Evolutionary conservation across 768 basidiomycete species (phyloP).

Genomic region (Tulasnella sp.): DNA sequence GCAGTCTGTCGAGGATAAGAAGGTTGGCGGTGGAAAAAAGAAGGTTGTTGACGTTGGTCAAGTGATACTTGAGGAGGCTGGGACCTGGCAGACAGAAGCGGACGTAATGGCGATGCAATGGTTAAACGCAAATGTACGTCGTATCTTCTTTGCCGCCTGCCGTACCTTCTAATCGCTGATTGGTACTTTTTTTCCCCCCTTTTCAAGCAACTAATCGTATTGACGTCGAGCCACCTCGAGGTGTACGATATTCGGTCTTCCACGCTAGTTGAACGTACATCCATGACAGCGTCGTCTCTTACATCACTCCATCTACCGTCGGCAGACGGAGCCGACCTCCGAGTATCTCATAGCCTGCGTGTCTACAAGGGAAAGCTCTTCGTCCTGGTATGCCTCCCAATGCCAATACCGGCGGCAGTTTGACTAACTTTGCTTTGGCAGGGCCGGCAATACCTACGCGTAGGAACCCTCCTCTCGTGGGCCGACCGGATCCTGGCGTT

Average conservation of each 20-base stretch:
- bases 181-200: neutral
- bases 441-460: conserved; percentile 60
- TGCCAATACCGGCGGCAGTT: neutral
- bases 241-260: conserved; percentile 59
- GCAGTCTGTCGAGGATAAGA: conserved; percentile 28
- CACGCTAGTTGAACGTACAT: conserved; percentile 53
- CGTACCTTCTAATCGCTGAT: neutral
- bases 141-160: neutral
- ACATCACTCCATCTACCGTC: conserved; percentile 15
- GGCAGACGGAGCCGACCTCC: neutral
- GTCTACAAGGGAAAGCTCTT: conserved; percentile 89
- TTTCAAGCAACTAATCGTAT: conserved; percentile 57
- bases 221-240: conserved; percentile 51
- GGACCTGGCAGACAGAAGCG: conserved; percentile 52
- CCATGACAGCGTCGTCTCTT: conserved; percentile 46
- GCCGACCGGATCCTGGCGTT: conserved; percentile 81
- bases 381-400: conserved; percentile 48
- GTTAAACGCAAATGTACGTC: conserved; percentile 80
- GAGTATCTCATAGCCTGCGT: conserved; percentile 54
- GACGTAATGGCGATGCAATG: conserved; percentile 72
- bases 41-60: conserved; percentile 49
- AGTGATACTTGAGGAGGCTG: conserved; percentile 54
- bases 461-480: conserved; percentile 88
- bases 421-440: conserved; percentile 28
- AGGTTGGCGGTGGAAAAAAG: conserved; percentile 37